Percentiles rank a stretch among this genome's conserved stretches.
Evolutionary conservation across 768 basidiomycete genomes (phyloP).

Genomic region (Lactifluus volemus): DNA sequence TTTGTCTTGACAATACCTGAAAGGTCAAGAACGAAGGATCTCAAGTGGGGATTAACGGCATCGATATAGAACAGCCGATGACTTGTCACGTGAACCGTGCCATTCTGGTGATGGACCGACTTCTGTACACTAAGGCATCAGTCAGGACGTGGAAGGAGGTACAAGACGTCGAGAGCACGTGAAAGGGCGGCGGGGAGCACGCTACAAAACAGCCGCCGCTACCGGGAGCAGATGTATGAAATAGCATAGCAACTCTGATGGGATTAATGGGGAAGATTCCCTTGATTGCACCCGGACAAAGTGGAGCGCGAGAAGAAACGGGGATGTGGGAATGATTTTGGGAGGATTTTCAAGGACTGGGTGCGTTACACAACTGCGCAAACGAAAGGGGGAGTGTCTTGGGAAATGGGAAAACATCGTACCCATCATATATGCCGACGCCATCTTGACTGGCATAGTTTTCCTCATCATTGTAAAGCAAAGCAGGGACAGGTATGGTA

Average conservation of each 20-base stretch:
- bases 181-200: background rate
- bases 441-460: constrained; percentile 62
- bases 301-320: background rate
- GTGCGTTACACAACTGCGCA: no score
- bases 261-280: background rate
- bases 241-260: background rate
- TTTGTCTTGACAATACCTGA: constrained; percentile 66
- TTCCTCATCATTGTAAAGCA: constrained; percentile 76
- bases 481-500: constrained; percentile 65
- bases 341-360: no score
- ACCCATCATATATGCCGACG: constrained; percentile 94
- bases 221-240: background rate
- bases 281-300: background rate
- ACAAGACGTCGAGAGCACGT: background rate
- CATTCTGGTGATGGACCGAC: constrained; percentile 67
- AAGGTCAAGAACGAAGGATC: constrained; percentile 66
- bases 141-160: constrained; percentile 20
- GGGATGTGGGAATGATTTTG: background rate
- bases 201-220: background rate
- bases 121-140: constrained; percentile 61
- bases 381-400: no score
- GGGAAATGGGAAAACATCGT: constrained; percentile 25
- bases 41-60: constrained; percentile 33
- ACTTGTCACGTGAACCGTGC: constrained; percentile 63
- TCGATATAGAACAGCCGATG: constrained; percentile 84